Base-by-base conservation (phyloP, 78 protist species). In the Chrysochromulina parva region DNA sequence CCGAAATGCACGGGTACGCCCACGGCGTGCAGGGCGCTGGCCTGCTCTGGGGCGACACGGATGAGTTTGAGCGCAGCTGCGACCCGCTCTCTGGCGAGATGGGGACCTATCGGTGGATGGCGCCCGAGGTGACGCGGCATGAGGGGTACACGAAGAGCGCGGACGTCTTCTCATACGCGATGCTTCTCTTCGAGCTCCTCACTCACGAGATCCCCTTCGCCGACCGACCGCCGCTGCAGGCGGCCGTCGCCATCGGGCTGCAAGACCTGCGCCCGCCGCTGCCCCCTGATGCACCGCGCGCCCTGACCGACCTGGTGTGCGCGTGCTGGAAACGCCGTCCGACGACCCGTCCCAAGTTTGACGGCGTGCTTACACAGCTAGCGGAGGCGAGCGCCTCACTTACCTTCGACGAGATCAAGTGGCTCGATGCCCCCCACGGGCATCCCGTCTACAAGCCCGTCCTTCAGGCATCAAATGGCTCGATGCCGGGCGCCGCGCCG, bases 41-140 rank as follows among this genome's bases (percentile, higher is more conserved):
- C 38, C 38, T 38, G 38, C 38, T 38, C 38, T 38, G 38, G 38
- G 38, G 38, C 38, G 38, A 38, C 38, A 38, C 38, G 38, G 38
- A 38, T 38, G 38, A 38, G 38, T 38, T 38, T 38, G 38, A 38
- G 38, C 38, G 38, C 38, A 38, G 38, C 38, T 38, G 38, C 38
- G 62, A 7, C 24, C 24, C 62, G 62, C 62, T 58, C 62, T 7
- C 50, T 1, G 65, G 24, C 17, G 22, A 55, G 17, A 5, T 57
- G 17, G 89, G 89, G 24, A 59, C 76, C 58, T 20, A 9, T 13
- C 69, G 52, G 22, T 85, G 66, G 57, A 57, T 85, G 71, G 94
- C 96, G 59, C 96, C 96, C 11, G 96, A 94, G 65, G 94, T 92
- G 1, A 87, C 91, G 1, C 93, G 93, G 13, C 95, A 90, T 10